Percentiles rank a stretch among this genome's conserved stretches.
These are phyloP conservation scores for Dactylellina parvicollis DNA, from an alignment of 2,329 filamentous ascomycete species.

Conservation along the genomic window DNA sequence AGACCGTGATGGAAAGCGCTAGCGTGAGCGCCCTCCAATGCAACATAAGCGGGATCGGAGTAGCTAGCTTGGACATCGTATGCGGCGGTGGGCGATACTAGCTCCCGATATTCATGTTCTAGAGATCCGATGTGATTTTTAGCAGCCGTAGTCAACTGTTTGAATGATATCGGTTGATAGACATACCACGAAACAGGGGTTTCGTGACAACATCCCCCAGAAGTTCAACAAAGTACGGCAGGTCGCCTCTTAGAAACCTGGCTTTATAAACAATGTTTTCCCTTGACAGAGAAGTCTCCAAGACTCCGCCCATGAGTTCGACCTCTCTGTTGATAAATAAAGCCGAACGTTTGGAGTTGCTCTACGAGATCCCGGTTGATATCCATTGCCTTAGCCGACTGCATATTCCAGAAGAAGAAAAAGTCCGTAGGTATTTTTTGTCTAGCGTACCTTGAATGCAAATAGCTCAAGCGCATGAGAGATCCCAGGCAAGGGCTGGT, in stretches of 20 bases:
- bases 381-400: constrained; percentile 42
- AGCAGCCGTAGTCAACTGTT: constrained; percentile 22
- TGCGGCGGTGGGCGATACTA: constrained; percentile 80
- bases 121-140: neutral
- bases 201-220: constrained; percentile 88
- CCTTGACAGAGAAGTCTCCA: constrained; percentile 86
- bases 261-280: constrained; percentile 92
- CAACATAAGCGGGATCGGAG: constrained; percentile 72
- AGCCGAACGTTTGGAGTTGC: constrained; percentile 86
- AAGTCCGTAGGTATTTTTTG: constrained; percentile 53
- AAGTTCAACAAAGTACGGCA: constrained; percentile 97
- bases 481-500: constrained; percentile 87
- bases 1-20: constrained; percentile 94
- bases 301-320: constrained; percentile 91
- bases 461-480: constrained; percentile 91
- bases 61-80: constrained; percentile 79
- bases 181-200: constrained; percentile 81
- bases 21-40: constrained; percentile 84
- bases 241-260: constrained; percentile 92
- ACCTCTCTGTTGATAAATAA: constrained; percentile 93
- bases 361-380: constrained; percentile 66
- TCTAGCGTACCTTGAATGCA: constrained; percentile 83
- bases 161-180: constrained; percentile 2
- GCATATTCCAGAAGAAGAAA: constrained; percentile 29
- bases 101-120: constrained; percentile 92